phyloP scores from a whole-genome alignment of 169 alveolate species.

The Plasmodium blacklocki region DNA sequence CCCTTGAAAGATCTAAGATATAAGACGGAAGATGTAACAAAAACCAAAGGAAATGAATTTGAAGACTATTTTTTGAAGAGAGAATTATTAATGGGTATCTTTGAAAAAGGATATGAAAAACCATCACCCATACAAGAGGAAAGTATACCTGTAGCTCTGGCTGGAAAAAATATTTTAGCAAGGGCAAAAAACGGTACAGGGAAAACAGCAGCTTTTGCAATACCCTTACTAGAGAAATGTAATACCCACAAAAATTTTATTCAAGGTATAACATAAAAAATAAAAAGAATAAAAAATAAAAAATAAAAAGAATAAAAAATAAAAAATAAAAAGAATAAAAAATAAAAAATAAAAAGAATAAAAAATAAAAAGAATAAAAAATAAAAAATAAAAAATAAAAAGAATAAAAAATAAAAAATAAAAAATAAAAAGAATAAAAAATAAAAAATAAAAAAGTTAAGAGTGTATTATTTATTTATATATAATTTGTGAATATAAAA shows the following conservation, averaged over 20 bases:
- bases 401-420: no score
- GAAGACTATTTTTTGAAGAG: slow-evolving; percentile 97
- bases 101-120: slow-evolving; percentile 98
- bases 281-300: neutral
- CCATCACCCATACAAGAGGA: slow-evolving; percentile 99
- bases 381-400: no score
- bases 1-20: slow-evolving; percentile 72
- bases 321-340: no score
- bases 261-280: slow-evolving; percentile 77
- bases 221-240: slow-evolving; percentile 95
- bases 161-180: slow-evolving; percentile 97
- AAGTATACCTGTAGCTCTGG: slow-evolving; percentile 97
- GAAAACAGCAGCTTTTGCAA: slow-evolving; percentile 99
- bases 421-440: no score
- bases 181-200: slow-evolving; percentile 99
- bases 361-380: no score
- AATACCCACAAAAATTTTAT: slow-evolving; percentile 82
- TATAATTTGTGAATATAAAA: no score
- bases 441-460: no score
- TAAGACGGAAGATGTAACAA: slow-evolving; percentile 95
- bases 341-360: no score
- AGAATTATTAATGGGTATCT: slow-evolving; percentile 96
- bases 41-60: slow-evolving; percentile 98
- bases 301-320: no score
- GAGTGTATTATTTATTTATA: no score